Percentiles rank a stretch among this genome's conserved stretches.
Evolutionary conservation across 2,329 filamentous ascomycete genomes (phyloP).

Genomic region (Talaromyces sp.): DNA sequence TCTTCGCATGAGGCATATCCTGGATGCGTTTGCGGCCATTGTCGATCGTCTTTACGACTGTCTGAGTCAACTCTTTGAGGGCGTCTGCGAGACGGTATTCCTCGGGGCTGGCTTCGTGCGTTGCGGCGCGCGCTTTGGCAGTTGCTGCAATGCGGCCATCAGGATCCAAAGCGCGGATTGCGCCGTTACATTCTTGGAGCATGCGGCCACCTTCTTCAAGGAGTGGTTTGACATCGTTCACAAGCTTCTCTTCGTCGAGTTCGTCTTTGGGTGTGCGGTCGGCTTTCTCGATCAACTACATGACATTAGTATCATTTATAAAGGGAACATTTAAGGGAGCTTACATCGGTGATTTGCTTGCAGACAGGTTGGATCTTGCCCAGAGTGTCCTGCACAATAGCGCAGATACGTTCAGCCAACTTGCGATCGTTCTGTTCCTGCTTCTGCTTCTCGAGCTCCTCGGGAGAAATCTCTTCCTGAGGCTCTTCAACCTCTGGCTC

Average conservation of each 20-base stretch:
- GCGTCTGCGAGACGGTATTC: constrained; percentile 80
- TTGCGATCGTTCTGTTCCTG: constrained; percentile 67
- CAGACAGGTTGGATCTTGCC: constrained; percentile 81
- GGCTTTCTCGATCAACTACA: constrained; percentile 70
- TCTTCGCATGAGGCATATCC: constrained; percentile 91
- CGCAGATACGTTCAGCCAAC: constrained; percentile 71
- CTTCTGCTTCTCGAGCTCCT: constrained; percentile 54
- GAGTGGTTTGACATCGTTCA: constrained; percentile 79
- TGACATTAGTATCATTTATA: constrained; percentile 13
- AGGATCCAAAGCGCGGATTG: constrained; percentile 82
- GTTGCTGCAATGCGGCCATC: constrained; percentile 81
- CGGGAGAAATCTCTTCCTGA: constrained; percentile 39
- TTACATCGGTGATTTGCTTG: constrained; percentile 77
- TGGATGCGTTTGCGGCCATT: constrained; percentile 83
- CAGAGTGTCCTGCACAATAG: constrained; percentile 71
- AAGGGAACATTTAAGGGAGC: constrained; percentile 20
- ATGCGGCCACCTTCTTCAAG: constrained; percentile 83
- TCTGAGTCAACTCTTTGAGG: constrained; percentile 78
- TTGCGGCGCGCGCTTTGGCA: constrained; percentile 75
- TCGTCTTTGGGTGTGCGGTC: constrained; percentile 67
- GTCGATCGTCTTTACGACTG: constrained; percentile 79
- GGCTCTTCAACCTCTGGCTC: constrained; percentile 33
- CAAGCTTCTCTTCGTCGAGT: constrained; percentile 86
- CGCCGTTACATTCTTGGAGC: constrained; percentile 79
- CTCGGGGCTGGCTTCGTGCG: constrained; percentile 73